Base-by-base conservation (phyloP, 1,139 yeast species). In the Suhomyces taliae region DNA sequence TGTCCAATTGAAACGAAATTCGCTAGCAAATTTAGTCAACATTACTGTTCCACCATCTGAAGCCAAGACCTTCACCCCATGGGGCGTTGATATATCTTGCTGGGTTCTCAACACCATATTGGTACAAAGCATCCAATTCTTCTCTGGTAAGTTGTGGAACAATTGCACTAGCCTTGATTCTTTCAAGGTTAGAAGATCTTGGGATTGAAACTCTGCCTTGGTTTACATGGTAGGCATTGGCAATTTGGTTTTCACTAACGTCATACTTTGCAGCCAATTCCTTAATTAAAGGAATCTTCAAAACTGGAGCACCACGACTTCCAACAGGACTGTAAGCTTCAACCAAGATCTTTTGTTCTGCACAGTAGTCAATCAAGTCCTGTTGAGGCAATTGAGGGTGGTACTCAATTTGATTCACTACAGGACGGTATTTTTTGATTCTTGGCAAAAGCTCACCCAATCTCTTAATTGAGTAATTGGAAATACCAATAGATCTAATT, bases 51-150 rank as follows among this genome's bases (percentile, higher is more conserved):
- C 75, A 70, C 63, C 65, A 70, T 50, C 58, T 61, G 54, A 70
- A 69, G 0, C 76, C 74, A 26, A 70, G 39, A 1, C 73, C 73
- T 38, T 59, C 60, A 8, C 76, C 76, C 74, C 72, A 71, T 6
- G 64, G 63, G 49, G 69, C 74, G 45, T 56, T 61, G 36, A 56
- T 58, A 49, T 68, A 67, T 50, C 78, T 61, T 31, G 51, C 66
- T 19, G 85, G 82, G 12, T 77, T 57, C 3, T 67, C 59, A 6
- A 52, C 62, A 8, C 86, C 86, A 43, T 74, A 50, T 27, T 72
- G 52, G 50, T 76, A 77, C 47, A 82, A 61, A 7, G 55, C 53
- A 0, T 57, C 56, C 40, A 81, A 56, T 32, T 81, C 86, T 15
- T 76, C 76, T 24, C 62, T 52, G 1, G 76, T 62, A 42, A 80